Evolutionary conservation across 2,329 filamentous ascomycete genomes (phyloP), one percentile per base, ranked within the genome.

Genomic region (Ceratocystis harringtonii): DNA sequence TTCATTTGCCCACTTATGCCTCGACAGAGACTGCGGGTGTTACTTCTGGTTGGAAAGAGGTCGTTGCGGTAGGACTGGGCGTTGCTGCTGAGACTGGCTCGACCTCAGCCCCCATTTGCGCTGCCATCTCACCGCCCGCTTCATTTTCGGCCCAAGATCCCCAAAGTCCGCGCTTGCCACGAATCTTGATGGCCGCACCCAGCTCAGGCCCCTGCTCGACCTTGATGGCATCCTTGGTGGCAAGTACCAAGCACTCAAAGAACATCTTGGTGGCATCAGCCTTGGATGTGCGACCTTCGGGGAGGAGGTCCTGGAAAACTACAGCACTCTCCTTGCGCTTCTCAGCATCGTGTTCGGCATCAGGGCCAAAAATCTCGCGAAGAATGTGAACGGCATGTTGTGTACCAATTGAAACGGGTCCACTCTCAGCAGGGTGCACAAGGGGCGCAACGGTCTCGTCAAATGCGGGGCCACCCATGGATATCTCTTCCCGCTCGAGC

Each of bases 221-320:
- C 76, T 96, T 96, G 77, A 99, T 89, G 32, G 94, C 94, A 73
- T 99, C 94, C 78, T 99, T 99, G 52, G 94, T 99, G 4, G 92
- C 94, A 60, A 99, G 81, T 2, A 99, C 94, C 28, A 99, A 80
- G 65, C 94, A 87, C 77, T 99, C 94, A 71, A 99, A 99, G 78
- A 99, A 99, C 91, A 99, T 96, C 81, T 96, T 96, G 55, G 94
- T 99, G 0, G 94, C 94, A 71, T 97, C 94, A 7, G 88, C 88
- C 75, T 90, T 89, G 69, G 83, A 90, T 0, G 92, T 92, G 68
- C 82, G 83, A 69, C 81, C 78, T 75, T 95, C 90, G 0, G 94
- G 94, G 43, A 96, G 81, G 61, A 99, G 81, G 66, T 95, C 88
- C 71, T 96, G 92, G 80, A 99, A 96, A 2, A 95, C 80, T 2